Percentiles rank a stretch among this genome's conserved stretches.
Evolutionary conservation across 164 flowering plant genomes (phyloP).

Genomic region (Vitis vinifera): ASM3070453v1 NC_081806.1:9829501-9830000

Average conservation of each 20-base stretch:
- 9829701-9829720: slow-evolving; percentile 15
- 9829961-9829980: no score
- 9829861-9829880: no score
- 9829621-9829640: slow-evolving; percentile 21
- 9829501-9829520: background rate
- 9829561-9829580: background rate
- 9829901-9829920: no score
- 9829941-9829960: no score
- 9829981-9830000: no score
- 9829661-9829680: slow-evolving; percentile 7
- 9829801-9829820: no score
- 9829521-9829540: background rate
- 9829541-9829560: background rate
- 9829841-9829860: no score
- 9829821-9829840: no score
- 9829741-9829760: slow-evolving; percentile 27
- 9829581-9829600: no score
- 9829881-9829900: no score
- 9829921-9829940: no score
- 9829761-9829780: background rate
- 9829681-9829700: background rate
- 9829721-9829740: slow-evolving; percentile 23
- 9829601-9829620: no score
- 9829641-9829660: slow-evolving; percentile 12
- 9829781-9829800: background rate